A percentile compares a stretch with the other conserved stretches of the same genome.
phyloP scores from a whole-genome alignment of 2,329 filamentous ascomycete species.

The Fusarium bulbicola region DNA sequence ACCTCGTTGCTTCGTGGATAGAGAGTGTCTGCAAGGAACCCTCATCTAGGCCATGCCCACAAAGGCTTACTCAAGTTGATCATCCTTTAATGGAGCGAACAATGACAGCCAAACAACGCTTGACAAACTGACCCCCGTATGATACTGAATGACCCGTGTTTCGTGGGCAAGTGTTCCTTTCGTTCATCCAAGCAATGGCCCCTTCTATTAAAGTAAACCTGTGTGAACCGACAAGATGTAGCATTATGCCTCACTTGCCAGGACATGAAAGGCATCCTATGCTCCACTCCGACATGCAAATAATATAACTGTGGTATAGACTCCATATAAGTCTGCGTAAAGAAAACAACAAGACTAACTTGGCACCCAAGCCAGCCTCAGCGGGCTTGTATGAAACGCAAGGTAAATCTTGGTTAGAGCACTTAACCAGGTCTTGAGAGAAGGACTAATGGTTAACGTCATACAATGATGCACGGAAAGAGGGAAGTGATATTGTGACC shows the following conservation, averaged over 20 bases:
- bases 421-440: neutral
- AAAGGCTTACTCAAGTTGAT: neutral
- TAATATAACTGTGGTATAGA: neutral
- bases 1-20: neutral
- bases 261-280: neutral
- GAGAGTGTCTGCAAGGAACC: neutral
- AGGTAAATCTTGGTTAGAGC: neutral
- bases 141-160: too few relatives aligned
- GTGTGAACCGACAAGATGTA: neutral
- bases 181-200: neutral
- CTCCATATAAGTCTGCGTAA: neutral
- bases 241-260: neutral
- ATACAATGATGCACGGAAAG: neutral
- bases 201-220: neutral
- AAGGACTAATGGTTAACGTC: neutral
- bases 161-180: neutral
- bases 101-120: neutral
- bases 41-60: neutral
- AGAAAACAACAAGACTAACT: neutral
- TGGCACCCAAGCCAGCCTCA: neutral
- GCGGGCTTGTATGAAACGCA: neutral
- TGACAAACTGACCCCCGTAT: neutral
- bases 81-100: neutral
- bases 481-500: neutral
- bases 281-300: neutral